Base-by-base conservation (phyloP, 2,329 filamentous ascomycete genomes). In the Hypoxylon rubiginosum region DNA sequence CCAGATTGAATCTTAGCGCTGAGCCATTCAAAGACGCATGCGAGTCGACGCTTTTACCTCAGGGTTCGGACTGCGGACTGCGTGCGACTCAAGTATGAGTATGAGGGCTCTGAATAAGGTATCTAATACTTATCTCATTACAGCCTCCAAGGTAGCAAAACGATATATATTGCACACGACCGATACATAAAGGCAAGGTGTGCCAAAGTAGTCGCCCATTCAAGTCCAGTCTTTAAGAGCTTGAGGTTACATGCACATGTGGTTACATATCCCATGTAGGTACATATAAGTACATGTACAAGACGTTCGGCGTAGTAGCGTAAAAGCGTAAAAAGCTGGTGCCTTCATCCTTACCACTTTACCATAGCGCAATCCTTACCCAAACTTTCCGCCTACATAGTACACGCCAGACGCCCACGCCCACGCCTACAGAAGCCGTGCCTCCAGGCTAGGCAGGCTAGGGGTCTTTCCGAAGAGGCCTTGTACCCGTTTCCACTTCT, bases 381-480 rank as follows among this genome's bases (percentile, higher is more conserved):
- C 34, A 39, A 39, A 39, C 34, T 15, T 7, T 15, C 13, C 34
- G 34, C 15, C 34, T 11, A 10, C 5, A n/a, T n/a, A n/a, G n/a
- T 28, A 28, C 4, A 28, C 26, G 4, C 30, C 9, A 34, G 19
- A 39, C 26, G n/a, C n/a, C n/a, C n/a, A n/a, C n/a, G 21, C 21
- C 21, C 21, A 24, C 21, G 21, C 21, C 21, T 24, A 24, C 21
- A 24, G 21, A 24, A 24, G 32, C 34, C 34, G 34, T 39, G 13
- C 45, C 39, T 53, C 46, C 57, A 39, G 26, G 24, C 45, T 53
- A 71, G 69, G 21, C 21, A 24, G 21, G 21, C 21, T 24, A 24
- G 21, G 21, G 69, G 64, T 69, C 58, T 61, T 69, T 66, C 69
- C 69, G 69, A 71, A 71, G 66, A 71, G 66, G 61, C 59, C 66